These are phyloP conservation scores for Cardamine chenopodiifolia DNA, from an alignment of 345 rosid genomes.

Conservation along the genomic window DNA sequence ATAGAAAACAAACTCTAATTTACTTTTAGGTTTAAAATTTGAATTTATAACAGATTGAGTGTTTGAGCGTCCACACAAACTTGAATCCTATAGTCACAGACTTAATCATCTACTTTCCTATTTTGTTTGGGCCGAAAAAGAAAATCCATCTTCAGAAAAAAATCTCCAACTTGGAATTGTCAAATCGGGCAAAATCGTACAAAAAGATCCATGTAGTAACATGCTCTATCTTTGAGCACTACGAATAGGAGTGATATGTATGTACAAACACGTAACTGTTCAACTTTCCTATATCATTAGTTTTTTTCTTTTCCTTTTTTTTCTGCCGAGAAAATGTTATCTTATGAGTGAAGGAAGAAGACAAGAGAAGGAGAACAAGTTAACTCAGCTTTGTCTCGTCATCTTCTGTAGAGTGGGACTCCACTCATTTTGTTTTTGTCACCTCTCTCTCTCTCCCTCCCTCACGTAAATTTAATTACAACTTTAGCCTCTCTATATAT, in stretches of 20 bases:
- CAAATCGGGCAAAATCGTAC: slow-evolving; percentile 37
- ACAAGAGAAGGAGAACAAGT: slow-evolving; percentile 30
- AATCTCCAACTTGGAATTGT: slow-evolving; percentile 24
- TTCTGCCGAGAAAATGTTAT: slow-evolving; percentile 18
- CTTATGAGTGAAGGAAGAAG: slow-evolving; percentile 18
- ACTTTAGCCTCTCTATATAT: slow-evolving; percentile 37
- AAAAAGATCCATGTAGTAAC: slow-evolving; percentile 26
- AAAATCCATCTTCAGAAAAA: slow-evolving; percentile 10
- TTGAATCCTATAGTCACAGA: background rate
- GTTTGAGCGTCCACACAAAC: background rate
- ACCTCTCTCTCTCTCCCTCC: slow-evolving; percentile 9
- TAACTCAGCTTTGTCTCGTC: slow-evolving; percentile 38
- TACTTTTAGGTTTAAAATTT: background rate
- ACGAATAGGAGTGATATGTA: slow-evolving; percentile 7
- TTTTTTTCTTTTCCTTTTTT: background rate
- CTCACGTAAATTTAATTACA: background rate
- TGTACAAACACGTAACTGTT: slow-evolving; percentile 36
- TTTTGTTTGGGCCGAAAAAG: slow-evolving; percentile 12
- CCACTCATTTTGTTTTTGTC: slow-evolving; percentile 35
- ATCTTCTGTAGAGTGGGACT: slow-evolving; percentile 29
- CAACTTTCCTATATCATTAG: background rate
- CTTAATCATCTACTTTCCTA: background rate
- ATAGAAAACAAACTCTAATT: background rate
- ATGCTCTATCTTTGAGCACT: slow-evolving; percentile 27
- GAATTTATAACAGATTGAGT: background rate